A percentile compares a stretch with the other conserved stretches of the same genome.
These are phyloP conservation scores for Datisca glomerata DNA, from an alignment of 306 rosid genomes.

Conservation along the genomic window DNA sequence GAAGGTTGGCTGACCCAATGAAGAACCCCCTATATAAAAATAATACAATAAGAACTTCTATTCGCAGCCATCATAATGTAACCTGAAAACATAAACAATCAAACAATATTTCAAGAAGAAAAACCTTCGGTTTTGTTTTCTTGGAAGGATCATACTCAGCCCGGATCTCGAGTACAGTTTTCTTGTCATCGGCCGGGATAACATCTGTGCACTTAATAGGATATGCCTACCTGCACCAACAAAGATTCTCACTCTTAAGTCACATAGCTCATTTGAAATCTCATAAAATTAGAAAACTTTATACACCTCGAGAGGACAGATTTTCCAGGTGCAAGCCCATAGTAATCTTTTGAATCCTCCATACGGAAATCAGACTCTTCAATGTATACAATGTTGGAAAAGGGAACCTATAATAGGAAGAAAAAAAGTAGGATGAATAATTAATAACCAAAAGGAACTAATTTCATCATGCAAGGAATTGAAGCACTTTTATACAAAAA, in stretches of 20 bases:
- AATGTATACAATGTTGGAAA: slow-evolving; percentile 71
- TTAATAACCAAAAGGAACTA: neutral
- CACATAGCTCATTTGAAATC: neutral
- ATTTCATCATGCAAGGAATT: too few species aligned
- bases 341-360: slow-evolving; percentile 89
- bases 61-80: neutral
- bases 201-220: slow-evolving; percentile 93
- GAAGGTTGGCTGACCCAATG: slow-evolving; percentile 84
- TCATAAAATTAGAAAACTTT: slow-evolving; percentile 2
- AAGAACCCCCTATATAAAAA: slow-evolving; percentile 58
- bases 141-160: slow-evolving; percentile 84
- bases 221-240: slow-evolving; percentile 61
- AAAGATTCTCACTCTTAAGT: slow-evolving; percentile 1
- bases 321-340: slow-evolving; percentile 97
- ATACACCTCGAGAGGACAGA: slow-evolving; percentile 78
- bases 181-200: slow-evolving; percentile 67
- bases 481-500: too few species aligned
- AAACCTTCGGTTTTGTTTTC: slow-evolving; percentile 94
- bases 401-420: slow-evolving; percentile 44
- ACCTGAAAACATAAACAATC: neutral
- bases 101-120: neutral
- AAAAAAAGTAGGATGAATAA: slow-evolving; percentile 2
- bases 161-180: slow-evolving; percentile 70
- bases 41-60: too few species aligned
- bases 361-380: slow-evolving; percentile 82